phyloP scores from a whole-genome alignment of 1,284 basidiomycete genomes.

The Trichosporon ovoides region DNA sequence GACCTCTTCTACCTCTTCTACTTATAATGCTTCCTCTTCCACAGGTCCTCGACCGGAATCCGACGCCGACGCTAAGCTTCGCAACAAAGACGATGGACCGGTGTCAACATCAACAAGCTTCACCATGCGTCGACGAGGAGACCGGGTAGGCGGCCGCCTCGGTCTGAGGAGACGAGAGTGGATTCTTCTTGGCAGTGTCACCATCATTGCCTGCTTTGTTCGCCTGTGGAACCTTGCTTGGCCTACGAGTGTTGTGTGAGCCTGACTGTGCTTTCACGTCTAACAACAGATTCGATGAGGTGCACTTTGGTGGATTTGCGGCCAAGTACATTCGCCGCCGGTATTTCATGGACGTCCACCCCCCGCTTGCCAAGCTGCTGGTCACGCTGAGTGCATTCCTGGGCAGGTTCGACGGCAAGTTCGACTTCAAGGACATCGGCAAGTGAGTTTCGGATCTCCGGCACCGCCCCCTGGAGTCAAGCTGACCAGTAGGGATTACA shows the following conservation, averaged over 20 bases:
- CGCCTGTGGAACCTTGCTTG: conserved; percentile 72
- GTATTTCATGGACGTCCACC: conserved; percentile 97
- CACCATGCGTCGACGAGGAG: conserved; percentile 10
- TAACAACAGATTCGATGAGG: conserved; percentile 80
- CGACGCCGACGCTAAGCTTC: conserved; percentile 21
- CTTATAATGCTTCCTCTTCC: neutral
- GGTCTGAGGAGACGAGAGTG: conserved; percentile 39
- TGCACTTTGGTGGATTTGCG: conserved; percentile 94
- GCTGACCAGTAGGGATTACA: conserved; percentile 66
- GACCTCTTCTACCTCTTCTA: neutral
- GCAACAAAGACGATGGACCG: conserved; percentile 11
- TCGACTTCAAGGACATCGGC: conserved; percentile 96
- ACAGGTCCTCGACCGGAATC: conserved; percentile 7
- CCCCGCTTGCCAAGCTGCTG: conserved; percentile 90
- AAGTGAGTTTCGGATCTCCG: conserved; percentile 57
- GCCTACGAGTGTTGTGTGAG: conserved; percentile 84
- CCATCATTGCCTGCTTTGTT: conserved; percentile 61
- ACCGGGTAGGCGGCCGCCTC: conserved; percentile 19
- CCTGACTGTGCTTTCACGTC: neutral
- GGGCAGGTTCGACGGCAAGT: conserved; percentile 86
- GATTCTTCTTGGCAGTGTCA: conserved; percentile 31
- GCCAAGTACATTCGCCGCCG: conserved; percentile 81
- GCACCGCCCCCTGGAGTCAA: neutral
- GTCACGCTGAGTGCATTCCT: conserved; percentile 86
- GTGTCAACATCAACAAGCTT: conserved; percentile 1